phyloP scores from a whole-genome alignment of 2,329 filamentous ascomycete species.

The Didymosphaeria variabile region DNA sequence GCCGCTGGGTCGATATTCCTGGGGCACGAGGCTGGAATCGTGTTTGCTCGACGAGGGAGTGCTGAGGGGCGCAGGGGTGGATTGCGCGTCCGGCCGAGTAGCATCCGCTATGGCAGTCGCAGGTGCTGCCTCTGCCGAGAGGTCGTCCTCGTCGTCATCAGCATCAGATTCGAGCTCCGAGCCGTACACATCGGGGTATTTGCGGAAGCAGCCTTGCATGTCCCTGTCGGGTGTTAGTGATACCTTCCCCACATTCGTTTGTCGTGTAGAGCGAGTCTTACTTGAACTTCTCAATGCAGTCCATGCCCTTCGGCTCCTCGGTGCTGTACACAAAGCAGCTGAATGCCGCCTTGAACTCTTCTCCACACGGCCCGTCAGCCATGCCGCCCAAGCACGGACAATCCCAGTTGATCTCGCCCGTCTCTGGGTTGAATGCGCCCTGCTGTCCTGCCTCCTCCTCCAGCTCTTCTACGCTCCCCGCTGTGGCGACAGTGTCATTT shows the following conservation, averaged over 20 bases:
- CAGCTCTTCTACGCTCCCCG: slow-evolving; percentile 62
- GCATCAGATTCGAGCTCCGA: slow-evolving; percentile 84
- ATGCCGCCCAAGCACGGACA: slow-evolving; percentile 97
- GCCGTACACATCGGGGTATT: slow-evolving; percentile 92
- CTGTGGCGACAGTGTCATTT: slow-evolving; percentile 22
- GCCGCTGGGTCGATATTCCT: slow-evolving; percentile 21
- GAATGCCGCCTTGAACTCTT: slow-evolving; percentile 94
- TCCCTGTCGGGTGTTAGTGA: slow-evolving; percentile 63
- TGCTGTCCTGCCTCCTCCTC: slow-evolving; percentile 86
- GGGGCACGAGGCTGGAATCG: slow-evolving; percentile 18
- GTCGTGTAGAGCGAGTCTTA: slow-evolving; percentile 57
- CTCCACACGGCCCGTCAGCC: slow-evolving; percentile 94
- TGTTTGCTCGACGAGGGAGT: slow-evolving; percentile 24
- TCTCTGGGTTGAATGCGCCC: slow-evolving; percentile 97
- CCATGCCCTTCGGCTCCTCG: slow-evolving; percentile 96
- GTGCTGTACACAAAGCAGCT: slow-evolving; percentile 98
- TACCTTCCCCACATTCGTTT: background rate
- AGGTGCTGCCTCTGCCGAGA: slow-evolving; percentile 30
- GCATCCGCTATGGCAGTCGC: slow-evolving; percentile 9
- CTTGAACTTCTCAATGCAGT: slow-evolving; percentile 98
- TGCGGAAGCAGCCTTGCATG: slow-evolving; percentile 97
- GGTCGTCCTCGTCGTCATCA: slow-evolving; percentile 69
- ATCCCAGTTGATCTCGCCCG: slow-evolving; percentile 99
- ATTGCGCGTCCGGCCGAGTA: slow-evolving; percentile 4
- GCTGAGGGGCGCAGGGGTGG: slow-evolving; percentile 7